These are phyloP conservation scores for Millerozyma acaciae DNA, from an alignment of 805 yeast genomes.

Conservation along the genomic window DNA sequence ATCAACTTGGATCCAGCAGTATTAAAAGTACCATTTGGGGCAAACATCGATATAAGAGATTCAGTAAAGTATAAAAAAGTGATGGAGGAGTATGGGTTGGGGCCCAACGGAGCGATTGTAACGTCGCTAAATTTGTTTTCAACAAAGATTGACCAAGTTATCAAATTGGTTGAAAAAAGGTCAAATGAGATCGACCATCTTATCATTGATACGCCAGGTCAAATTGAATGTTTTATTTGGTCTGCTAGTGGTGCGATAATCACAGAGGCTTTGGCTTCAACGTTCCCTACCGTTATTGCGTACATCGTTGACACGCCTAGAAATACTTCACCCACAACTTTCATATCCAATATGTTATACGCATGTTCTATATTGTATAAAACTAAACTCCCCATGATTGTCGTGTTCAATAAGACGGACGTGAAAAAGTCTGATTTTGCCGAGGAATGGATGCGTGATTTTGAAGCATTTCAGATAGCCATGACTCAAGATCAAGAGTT, in stretches of 20 bases:
- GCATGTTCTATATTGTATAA: slow-evolving; percentile 96
- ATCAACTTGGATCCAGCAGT: slow-evolving; percentile 97
- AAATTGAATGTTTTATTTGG: slow-evolving; percentile 98
- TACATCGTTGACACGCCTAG: slow-evolving; percentile 97
- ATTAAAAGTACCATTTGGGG: slow-evolving; percentile 84
- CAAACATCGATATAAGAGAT: slow-evolving; percentile 94
- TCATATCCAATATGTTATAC: slow-evolving; percentile 96
- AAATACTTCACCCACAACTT: slow-evolving; percentile 90
- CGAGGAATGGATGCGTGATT: slow-evolving; percentile 95
- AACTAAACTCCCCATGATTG: slow-evolving; percentile 93
- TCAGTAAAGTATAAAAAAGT: slow-evolving; percentile 93
- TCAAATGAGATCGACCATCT: slow-evolving; percentile 57
- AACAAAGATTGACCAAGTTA: slow-evolving; percentile 95
- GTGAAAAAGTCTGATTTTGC: slow-evolving; percentile 83
- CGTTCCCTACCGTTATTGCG: slow-evolving; percentile 93
- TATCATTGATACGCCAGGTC: slow-evolving; percentile 97
- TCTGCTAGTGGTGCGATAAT: slow-evolving; percentile 95
- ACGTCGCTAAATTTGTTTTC: slow-evolving; percentile 89
- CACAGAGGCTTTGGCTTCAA: slow-evolving; percentile 93
- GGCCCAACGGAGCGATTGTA: slow-evolving; percentile 98
- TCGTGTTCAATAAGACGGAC: slow-evolving; percentile 95
- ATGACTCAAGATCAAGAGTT: slow-evolving; percentile 62
- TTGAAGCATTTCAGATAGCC: slow-evolving; percentile 84
- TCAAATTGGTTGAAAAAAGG: slow-evolving; percentile 78
- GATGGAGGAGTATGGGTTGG: slow-evolving; percentile 91